Conservation (phyloP, 257 asterid genomes). For the Ilex aquifolium region DNA sequence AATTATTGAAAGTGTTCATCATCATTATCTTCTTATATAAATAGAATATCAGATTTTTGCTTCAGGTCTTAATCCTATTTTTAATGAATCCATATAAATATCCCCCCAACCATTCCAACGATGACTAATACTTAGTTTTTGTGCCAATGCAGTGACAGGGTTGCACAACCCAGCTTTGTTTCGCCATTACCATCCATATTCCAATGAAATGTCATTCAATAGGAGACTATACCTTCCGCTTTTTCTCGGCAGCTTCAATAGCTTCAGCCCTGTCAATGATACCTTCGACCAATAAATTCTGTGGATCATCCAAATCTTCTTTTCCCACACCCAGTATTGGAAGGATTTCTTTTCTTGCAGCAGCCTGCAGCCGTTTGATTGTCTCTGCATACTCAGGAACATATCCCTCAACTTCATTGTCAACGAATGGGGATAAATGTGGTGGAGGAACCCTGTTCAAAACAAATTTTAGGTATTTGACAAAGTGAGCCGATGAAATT, state of each 20-base stretch:
- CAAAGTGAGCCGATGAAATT: neutral
- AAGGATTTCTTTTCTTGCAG: slow-evolving; percentile 73
- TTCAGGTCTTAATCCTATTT: too few species aligned
- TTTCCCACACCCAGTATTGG: slow-evolving; percentile 86
- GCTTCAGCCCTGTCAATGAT: slow-evolving; percentile 72
- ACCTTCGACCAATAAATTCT: slow-evolving; percentile 51
- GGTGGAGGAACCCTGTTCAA: slow-evolving; percentile 89
- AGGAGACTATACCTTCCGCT: slow-evolving; percentile 46
- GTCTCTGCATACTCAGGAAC: slow-evolving; percentile 95
- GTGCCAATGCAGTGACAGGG: too few species aligned
- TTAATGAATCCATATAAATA: too few species aligned
- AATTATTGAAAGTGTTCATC: too few species aligned
- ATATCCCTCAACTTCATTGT: slow-evolving; percentile 96
- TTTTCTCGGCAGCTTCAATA: slow-evolving; percentile 71
- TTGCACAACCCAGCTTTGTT: neutral
- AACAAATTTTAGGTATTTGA: slow-evolving; percentile 2
- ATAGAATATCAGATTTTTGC: too few species aligned
- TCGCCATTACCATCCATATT: neutral
- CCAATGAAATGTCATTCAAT: slow-evolving; percentile 1
- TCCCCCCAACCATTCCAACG: too few species aligned
- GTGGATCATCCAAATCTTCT: slow-evolving; percentile 84
- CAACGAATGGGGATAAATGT: slow-evolving; percentile 95
- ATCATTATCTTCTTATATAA: too few species aligned
- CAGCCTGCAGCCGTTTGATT: slow-evolving; percentile 80
- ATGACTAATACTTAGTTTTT: too few species aligned